Percentiles rank a stretch among this genome's conserved stretches.
These are phyloP conservation scores for Nepenthes mirabilis DNA, from an alignment of 148 eudicot genomes.

Conservation along the genomic window DNA sequence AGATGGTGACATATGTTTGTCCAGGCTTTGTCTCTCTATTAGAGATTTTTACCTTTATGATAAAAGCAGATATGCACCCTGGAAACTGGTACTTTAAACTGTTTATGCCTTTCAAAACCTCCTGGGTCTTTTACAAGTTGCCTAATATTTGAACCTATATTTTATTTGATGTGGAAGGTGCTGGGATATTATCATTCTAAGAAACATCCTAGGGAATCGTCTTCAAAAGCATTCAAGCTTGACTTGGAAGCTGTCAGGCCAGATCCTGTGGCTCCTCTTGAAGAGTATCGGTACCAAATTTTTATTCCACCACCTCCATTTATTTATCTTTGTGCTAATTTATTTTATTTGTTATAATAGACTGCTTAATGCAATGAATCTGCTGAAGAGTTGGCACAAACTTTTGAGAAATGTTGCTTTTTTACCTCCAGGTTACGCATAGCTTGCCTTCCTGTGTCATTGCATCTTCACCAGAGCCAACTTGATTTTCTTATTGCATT, in stretches of 20 bases:
- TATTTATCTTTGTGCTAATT: no score
- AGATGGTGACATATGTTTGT: constrained; percentile 49
- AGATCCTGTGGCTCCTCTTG: constrained; percentile 71
- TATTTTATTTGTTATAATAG: no score
- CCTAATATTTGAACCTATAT: constrained; percentile 1
- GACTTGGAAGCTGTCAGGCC: constrained; percentile 83
- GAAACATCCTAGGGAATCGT: constrained; percentile 60
- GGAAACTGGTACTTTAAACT: constrained; percentile 54
- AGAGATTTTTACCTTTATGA: constrained; percentile 66
- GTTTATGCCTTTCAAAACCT: not conserved
- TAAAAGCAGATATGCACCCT: constrained; percentile 66
- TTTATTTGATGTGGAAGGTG: constrained; percentile 27
- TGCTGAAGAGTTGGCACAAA: no score
- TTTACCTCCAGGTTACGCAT: constrained; percentile 45
- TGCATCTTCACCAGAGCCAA: constrained; percentile 97
- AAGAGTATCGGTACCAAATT: constrained; percentile 63
- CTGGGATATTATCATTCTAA: constrained; percentile 78
- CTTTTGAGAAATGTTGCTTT: not conserved
- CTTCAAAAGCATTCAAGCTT: constrained; percentile 71
- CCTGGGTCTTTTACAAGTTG: constrained; percentile 2
- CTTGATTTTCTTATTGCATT: constrained; percentile 79
- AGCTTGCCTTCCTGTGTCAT: constrained; percentile 64
- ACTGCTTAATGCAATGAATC: no score
- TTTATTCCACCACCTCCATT: not conserved
- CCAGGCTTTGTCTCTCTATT: constrained; percentile 45